These are phyloP conservation scores for Colletotrichum siamense DNA, from an alignment of 2,329 filamentous ascomycete species.

Conservation along the genomic window DNA sequence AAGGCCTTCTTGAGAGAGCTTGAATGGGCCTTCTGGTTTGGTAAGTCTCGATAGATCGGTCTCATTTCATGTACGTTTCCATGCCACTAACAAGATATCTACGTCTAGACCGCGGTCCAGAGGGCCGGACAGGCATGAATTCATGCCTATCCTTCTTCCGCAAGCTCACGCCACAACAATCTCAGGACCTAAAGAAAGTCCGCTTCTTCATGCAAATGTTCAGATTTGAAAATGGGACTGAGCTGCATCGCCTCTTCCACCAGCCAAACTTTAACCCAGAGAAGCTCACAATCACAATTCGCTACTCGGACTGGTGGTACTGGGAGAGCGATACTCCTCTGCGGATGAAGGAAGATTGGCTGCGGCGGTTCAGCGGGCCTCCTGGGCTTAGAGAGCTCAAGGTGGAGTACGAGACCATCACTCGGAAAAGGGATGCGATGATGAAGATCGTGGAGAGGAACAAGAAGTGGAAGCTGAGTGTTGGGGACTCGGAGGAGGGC, in stretches of 20 bases:
- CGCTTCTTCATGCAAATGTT: conserved; percentile 50
- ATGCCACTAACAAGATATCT: background rate
- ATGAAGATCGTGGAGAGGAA: conserved; percentile 42
- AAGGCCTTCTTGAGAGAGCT: conserved; percentile 5
- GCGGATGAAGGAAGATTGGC: conserved; percentile 40
- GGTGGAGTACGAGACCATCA: conserved; percentile 53
- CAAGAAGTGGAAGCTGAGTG: conserved; percentile 4
- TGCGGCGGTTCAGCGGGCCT: conserved; percentile 29
- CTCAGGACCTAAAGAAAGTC: conserved; percentile 24
- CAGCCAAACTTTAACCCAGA: conserved; percentile 36
- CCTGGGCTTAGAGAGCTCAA: conserved; percentile 40
- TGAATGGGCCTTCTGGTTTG: conserved; percentile 15
- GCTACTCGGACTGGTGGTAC: conserved; percentile 55
- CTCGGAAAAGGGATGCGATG: conserved; percentile 49
- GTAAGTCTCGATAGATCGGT: background rate
- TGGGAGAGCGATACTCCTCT: conserved; percentile 45
- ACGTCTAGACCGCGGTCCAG: background rate
- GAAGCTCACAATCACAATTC: conserved; percentile 48
- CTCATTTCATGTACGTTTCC: accelerated
- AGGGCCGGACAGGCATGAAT: background rate
- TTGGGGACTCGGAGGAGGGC: background rate
- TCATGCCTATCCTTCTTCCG: background rate
- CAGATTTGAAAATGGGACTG: conserved; percentile 33
- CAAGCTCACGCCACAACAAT: conserved; percentile 26
- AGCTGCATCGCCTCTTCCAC: conserved; percentile 30